Evolutionary conservation across 495 filamentous ascomycete species (phyloP).

Genomic region (Aspergillus nidulans): DNA sequence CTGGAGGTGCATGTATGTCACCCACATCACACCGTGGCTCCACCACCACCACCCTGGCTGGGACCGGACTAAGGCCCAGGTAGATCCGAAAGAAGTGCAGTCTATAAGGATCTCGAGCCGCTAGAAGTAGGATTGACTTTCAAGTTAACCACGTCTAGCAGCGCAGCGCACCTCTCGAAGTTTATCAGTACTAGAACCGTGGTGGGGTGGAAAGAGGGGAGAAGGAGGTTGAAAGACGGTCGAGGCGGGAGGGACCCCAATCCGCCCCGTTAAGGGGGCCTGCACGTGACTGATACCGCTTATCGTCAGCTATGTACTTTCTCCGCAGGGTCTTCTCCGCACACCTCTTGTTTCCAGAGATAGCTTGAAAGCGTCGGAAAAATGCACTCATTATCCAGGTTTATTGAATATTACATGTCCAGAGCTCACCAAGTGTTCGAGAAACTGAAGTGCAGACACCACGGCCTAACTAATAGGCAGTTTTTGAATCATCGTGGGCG

Average conservation of each 20-base stretch:
- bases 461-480: too few relatives aligned
- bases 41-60: neutral
- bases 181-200: neutral
- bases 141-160: neutral
- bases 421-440: too few relatives aligned
- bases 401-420: neutral
- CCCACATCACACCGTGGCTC: conserved; percentile 3
- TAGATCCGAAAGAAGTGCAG: conserved; percentile 11
- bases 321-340: conserved; percentile 2
- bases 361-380: too few relatives aligned
- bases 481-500: conserved; percentile 23
- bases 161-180: conserved; percentile 1
- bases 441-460: too few relatives aligned
- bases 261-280: neutral
- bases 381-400: neutral
- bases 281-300: neutral
- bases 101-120: neutral
- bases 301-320: neutral
- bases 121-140: neutral
- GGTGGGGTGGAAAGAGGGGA: conserved; percentile 1
- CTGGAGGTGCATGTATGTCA: neutral
- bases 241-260: neutral
- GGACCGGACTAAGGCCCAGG: neutral
- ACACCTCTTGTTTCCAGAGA: too few relatives aligned
- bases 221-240: neutral